phyloP scores from a whole-genome alignment of 352 stramenopile species.

The Phytophthora tubulina region DNA sequence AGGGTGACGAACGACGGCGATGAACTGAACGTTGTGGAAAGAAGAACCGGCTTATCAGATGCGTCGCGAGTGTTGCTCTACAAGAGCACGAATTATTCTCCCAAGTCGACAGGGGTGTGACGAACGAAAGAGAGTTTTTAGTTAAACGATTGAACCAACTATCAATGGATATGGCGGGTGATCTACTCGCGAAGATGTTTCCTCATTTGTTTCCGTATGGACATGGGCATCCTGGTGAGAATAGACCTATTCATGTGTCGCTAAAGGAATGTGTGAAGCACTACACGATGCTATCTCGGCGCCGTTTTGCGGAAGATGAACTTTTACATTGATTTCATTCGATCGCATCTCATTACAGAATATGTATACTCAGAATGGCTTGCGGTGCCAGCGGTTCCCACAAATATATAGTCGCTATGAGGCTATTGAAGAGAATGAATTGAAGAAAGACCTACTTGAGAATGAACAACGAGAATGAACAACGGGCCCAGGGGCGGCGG shows the following conservation, averaged over 20 bases:
- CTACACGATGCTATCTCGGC: conserved; percentile 8
- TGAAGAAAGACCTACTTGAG: not conserved
- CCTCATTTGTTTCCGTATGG: conserved; percentile 15
- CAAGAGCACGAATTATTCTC: no score
- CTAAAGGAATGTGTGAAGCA: conserved; percentile 16
- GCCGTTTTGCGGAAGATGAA: conserved; percentile 19
- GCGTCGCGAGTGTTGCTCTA: not conserved
- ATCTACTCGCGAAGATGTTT: conserved; percentile 4
- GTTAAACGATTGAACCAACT: not conserved
- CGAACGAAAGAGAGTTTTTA: not conserved
- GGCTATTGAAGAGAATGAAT: not conserved
- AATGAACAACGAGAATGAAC: conserved; percentile 23
- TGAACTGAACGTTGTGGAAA: conserved; percentile 4
- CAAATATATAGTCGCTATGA: not conserved
- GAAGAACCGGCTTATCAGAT: conserved; percentile 2
- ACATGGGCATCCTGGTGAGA: conserved; percentile 17
- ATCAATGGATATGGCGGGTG: not conserved
- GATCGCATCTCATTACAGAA: conserved; percentile 18
- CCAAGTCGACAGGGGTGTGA: not conserved
- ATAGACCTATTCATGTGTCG: not conserved
- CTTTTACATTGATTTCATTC: conserved; percentile 17
- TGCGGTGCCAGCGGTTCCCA: conserved; percentile 14
- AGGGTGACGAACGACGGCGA: not conserved
- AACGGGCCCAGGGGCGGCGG: conserved; percentile 1
- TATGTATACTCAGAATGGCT: conserved; percentile 13